These are phyloP conservation scores for Aspergillus indologenus DNA, from an alignment of 495 filamentous ascomycete species.

Conservation along the genomic window DNA sequence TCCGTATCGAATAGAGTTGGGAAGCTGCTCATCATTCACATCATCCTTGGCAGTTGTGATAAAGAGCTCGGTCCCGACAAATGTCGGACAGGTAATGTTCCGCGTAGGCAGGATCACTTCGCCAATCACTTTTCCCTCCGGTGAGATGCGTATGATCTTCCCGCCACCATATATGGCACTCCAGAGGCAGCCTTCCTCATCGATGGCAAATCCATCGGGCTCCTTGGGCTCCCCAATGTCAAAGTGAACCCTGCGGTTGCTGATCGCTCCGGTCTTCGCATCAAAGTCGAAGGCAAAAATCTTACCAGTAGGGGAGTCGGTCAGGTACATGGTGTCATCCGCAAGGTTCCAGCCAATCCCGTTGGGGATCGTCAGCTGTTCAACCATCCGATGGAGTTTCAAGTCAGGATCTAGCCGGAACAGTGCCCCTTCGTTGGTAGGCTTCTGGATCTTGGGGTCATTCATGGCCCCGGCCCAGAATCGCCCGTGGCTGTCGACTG, in stretches of 20 bases:
- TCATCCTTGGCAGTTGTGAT: constrained; percentile 71
- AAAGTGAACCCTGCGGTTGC: constrained; percentile 58
- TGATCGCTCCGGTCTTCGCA: constrained; percentile 55
- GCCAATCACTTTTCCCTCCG: constrained; percentile 61
- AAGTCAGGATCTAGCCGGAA: constrained; percentile 64
- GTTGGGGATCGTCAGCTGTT: constrained; percentile 78
- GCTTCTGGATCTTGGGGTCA: constrained; percentile 51
- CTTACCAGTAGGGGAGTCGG: constrained; percentile 67
- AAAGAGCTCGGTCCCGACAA: constrained; percentile 71
- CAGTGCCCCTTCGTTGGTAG: constrained; percentile 48
- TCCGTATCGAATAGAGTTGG: constrained; percentile 58
- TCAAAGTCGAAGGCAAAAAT: constrained; percentile 78
- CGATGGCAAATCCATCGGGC: constrained; percentile 73
- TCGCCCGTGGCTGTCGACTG: constrained; percentile 73
- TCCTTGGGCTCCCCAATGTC: constrained; percentile 48
- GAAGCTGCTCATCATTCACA: constrained; percentile 44
- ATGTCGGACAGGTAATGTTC: constrained; percentile 67
- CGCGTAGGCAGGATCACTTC: constrained; percentile 65
- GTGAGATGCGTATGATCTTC: constrained; percentile 63
- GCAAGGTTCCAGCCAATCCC: constrained; percentile 71
- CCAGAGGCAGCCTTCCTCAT: constrained; percentile 72
- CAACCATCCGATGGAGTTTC: constrained; percentile 56
- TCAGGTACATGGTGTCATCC: constrained; percentile 77
- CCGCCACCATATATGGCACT: constrained; percentile 71
- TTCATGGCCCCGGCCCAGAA: constrained; percentile 93